phyloP scores from a whole-genome alignment of 2,329 filamentous ascomycete genomes.

The Berkeleyomyces rouxiae region DNA sequence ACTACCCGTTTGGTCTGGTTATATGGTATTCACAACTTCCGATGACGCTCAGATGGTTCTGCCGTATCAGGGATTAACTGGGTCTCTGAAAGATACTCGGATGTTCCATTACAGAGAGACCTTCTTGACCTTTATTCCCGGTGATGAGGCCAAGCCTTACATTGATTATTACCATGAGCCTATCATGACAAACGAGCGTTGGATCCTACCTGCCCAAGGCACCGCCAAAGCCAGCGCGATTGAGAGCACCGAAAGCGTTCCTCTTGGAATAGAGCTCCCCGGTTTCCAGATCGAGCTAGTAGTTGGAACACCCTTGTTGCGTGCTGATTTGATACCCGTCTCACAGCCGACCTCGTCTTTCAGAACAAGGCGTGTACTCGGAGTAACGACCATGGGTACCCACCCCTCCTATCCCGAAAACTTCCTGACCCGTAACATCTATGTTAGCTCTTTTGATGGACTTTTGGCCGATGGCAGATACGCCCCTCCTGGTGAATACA shows the following conservation, averaged over 20 bases:
- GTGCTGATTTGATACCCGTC: slow-evolving; percentile 21
- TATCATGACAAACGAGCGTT: slow-evolving; percentile 21
- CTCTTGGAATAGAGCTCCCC: slow-evolving; percentile 19
- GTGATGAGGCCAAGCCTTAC: slow-evolving; percentile 14
- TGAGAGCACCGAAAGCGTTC: no score
- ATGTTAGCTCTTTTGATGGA: slow-evolving; percentile 27
- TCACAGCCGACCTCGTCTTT: neutral
- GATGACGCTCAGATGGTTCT: slow-evolving; percentile 23
- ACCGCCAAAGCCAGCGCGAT: neutral
- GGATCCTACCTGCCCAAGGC: slow-evolving; percentile 13
- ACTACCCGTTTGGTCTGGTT: slow-evolving; percentile 28
- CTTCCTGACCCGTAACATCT: slow-evolving; percentile 17
- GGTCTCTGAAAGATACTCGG: slow-evolving; percentile 20
- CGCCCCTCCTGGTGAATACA: slow-evolving; percentile 33
- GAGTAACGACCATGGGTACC: slow-evolving; percentile 27
- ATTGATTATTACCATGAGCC: slow-evolving; percentile 18
- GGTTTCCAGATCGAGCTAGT: slow-evolving; percentile 22
- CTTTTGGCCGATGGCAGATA: slow-evolving; percentile 30
- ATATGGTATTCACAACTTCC: slow-evolving; percentile 24
- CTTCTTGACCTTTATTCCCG: slow-evolving; percentile 20
- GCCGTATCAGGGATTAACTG: slow-evolving; percentile 25
- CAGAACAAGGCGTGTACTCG: slow-evolving; percentile 20
- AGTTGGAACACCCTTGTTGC: slow-evolving; percentile 26
- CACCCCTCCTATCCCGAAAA: slow-evolving; percentile 25
- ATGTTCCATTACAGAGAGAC: slow-evolving; percentile 21